Base-by-base conservation (phyloP, 331 rosid genomes). In the Pyrus hybrid region DNA sequence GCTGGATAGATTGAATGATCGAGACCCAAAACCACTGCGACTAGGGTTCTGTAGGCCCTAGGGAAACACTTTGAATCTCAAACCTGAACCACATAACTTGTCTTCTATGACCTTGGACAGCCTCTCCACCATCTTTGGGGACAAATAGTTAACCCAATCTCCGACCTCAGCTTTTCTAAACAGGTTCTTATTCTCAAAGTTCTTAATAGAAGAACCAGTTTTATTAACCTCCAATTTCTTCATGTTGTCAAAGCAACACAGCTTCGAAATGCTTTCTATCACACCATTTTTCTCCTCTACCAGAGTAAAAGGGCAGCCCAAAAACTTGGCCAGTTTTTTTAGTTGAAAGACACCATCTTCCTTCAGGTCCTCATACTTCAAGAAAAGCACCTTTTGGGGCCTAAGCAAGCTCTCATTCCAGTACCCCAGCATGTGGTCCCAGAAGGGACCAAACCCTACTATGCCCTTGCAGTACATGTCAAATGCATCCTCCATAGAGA, bases 131-230 rank as follows among this genome's bases (percentile, higher is more conserved):
- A 85, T 85, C 12, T 13, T 58, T 13, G 93, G 85, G 14, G 85
- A 73, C 47, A 89, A 70, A 61, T 83, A 68, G 37, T 87, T 89
- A 0, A 76, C 74, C 88, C 89, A 89, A 45, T 89, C 89, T 2
- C 93, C 91, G 8, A 81, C 73, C 79, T 85, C 80, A 5, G 63
- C 93, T 43, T 83, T 87, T 60, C 91, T 67, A 45, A 89, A 89
- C 35, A 85, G 74, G 32, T 66, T 18, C 30, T 81, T 85, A 13
- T 80, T 83, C 63, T 82, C 86, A 77, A 86, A 71, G 58, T 77
- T 77, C 80, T 11, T 58, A 1, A 30, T 81, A 3, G 78, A 71
- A 7, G 12, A 65, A 8, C 89, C 89, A 45, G 5, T 73, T 45
- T 81, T 88, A 35, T 88, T 88, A 2, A 75, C 80, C 53, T 84